These are phyloP conservation scores for Pichia kluyveri DNA, from an alignment of 805 yeast species.

Conservation along the genomic window DNA sequence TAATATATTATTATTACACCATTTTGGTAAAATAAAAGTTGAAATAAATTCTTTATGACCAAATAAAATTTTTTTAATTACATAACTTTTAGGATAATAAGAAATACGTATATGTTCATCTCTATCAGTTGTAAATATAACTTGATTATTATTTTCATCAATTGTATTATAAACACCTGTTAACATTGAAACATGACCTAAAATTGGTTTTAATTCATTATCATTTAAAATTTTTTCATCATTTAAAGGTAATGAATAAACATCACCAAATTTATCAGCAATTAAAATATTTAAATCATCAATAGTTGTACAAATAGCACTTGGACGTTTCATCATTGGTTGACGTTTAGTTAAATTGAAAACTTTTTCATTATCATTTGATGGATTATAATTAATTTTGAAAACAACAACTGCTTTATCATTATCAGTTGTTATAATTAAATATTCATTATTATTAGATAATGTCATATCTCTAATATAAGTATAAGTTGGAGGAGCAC, in stretches of 20 bases:
- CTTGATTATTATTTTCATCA: conserved; percentile 35
- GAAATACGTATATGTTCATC: conserved; percentile 93
- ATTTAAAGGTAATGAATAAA: conserved; percentile 49
- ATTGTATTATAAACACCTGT: conserved; percentile 54
- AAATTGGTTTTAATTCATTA: conserved; percentile 53
- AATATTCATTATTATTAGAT: conserved; percentile 40
- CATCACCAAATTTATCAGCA: conserved; percentile 97
- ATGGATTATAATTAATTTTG: conserved; percentile 23
- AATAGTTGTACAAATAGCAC: conserved; percentile 55
- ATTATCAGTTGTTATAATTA: conserved; percentile 70
- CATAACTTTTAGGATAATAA: conserved; percentile 65
- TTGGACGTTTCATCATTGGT: conserved; percentile 86
- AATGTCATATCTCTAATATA: conserved; percentile 58
- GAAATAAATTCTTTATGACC: conserved; percentile 85
- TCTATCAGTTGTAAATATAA: conserved; percentile 74
- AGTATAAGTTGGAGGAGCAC: conserved; percentile 59
- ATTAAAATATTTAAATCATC: conserved; percentile 47
- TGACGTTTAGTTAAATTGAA: conserved; percentile 57
- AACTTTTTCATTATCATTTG: conserved; percentile 28
- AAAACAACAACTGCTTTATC: conserved; percentile 74
- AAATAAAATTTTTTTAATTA: conserved; percentile 75
- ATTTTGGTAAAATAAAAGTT: conserved; percentile 44
- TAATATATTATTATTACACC: conserved; percentile 38
- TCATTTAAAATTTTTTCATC: conserved; percentile 24
- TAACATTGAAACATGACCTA: conserved; percentile 96